These are phyloP conservation scores for Schizosaccharomyces osmophilus DNA, from an alignment of 805 yeast species.

Conservation along the genomic window DNA sequence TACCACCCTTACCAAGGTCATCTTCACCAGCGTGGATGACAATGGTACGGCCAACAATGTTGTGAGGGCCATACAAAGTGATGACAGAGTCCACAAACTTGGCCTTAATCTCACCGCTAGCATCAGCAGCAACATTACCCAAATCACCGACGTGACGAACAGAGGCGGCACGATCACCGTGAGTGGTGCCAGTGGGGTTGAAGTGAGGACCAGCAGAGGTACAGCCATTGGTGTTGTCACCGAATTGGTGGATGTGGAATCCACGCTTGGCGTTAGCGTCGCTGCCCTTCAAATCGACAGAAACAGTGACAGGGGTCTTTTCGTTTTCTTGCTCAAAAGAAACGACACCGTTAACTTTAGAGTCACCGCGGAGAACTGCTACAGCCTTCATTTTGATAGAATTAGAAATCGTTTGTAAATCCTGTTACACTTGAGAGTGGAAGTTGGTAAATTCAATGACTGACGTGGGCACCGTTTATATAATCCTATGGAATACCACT, in stretches of 20 bases:
- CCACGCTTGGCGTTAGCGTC: constrained; percentile 75
- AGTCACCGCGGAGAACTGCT: constrained; percentile 90
- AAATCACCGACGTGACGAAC: constrained; percentile 80
- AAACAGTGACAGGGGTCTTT: constrained; percentile 55
- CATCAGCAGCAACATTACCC: constrained; percentile 81
- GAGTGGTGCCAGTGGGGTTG: constrained; percentile 71
- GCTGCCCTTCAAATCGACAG: constrained; percentile 80
- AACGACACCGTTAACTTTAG: constrained; percentile 70
- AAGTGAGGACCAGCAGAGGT: constrained; percentile 96
- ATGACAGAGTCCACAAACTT: constrained; percentile 50
- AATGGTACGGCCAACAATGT: constrained; percentile 73
- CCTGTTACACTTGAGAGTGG: too few relatives aligned
- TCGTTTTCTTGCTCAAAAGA: constrained; percentile 65
- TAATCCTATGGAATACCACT: too few relatives aligned
- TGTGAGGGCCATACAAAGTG: constrained; percentile 65
- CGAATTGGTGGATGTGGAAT: constrained; percentile 93
- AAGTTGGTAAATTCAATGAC: too few relatives aligned
- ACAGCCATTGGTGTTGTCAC: constrained; percentile 98
- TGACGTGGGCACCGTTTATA: too few relatives aligned
- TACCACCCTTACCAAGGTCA: constrained; percentile 79
- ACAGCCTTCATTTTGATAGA: constrained; percentile 19
- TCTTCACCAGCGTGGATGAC: constrained; percentile 74
- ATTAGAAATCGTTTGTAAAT: neutral
- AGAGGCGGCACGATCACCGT: constrained; percentile 73
- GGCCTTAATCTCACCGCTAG: constrained; percentile 78